phyloP scores from a whole-genome alignment of 2,329 filamentous ascomycete genomes.

The Hyphodiscus sp. region DNA sequence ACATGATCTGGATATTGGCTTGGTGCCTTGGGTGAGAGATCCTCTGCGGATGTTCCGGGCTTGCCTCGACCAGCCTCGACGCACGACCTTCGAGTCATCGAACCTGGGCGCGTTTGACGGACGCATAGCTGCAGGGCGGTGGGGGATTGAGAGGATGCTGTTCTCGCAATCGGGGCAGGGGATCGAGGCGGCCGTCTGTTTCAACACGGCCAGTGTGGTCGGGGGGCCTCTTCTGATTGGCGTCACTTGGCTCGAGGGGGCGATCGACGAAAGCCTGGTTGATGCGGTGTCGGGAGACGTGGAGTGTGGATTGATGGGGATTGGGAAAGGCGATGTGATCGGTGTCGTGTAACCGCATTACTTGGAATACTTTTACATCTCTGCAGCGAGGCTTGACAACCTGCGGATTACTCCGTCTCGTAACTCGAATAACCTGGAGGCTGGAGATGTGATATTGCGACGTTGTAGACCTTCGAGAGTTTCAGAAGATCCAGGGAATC shows the following conservation, averaged over 20 bases:
- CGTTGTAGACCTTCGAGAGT: no score
- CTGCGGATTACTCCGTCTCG: no score
- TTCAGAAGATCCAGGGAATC: no score
- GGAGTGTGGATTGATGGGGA: no score
- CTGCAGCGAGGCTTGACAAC: no score
- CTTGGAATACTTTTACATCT: no score
- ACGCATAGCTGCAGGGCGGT: conserved; percentile 14
- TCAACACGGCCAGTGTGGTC: conserved; percentile 43
- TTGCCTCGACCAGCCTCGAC: neutral
- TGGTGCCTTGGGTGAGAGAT: neutral
- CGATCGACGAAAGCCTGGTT: conserved; percentile 30
- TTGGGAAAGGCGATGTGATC: no score
- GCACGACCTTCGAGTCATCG: neutral
- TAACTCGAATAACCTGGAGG: no score
- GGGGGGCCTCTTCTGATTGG: conserved; percentile 36
- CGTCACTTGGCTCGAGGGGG: conserved; percentile 42
- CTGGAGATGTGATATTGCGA: no score
- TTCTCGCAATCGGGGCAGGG: conserved; percentile 45
- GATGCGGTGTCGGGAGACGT: neutral
- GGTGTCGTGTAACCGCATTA: no score
- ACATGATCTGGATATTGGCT: neutral
- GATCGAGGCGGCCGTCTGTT: conserved; percentile 36
- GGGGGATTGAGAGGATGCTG: conserved; percentile 38
- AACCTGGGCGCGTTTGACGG: conserved; percentile 36
- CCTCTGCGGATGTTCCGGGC: neutral